These are phyloP conservation scores for Hebeloma cylindrosporum DNA, from an alignment of 768 basidiomycete genomes.

Conservation along the genomic window DNA sequence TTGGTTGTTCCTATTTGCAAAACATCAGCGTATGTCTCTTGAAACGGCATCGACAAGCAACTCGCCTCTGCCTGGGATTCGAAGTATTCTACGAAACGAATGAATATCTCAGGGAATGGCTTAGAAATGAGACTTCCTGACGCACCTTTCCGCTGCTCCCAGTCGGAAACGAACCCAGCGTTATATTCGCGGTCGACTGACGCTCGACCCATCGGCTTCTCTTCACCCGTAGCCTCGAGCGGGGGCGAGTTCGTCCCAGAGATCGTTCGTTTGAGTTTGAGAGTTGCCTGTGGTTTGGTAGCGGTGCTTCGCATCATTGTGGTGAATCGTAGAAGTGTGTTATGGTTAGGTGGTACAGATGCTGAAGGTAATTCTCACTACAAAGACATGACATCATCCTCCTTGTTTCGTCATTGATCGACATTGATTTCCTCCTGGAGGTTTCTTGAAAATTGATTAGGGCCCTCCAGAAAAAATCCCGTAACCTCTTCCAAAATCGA, in stretches of 20 bases:
- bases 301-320: conserved; percentile 1
- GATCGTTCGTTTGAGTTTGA: conserved; percentile 1
- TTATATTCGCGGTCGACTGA: conserved; percentile 32
- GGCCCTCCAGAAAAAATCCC: too few relatives aligned
- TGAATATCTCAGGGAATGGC: not conserved
- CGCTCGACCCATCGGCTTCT: conserved; percentile 48
- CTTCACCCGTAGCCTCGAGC: conserved; percentile 47
- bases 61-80: conserved; percentile 2
- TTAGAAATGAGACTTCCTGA: not conserved
- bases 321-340: not conserved
- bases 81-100: conserved; percentile 6
- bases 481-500: too few relatives aligned
- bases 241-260: conserved; percentile 58
- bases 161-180: conserved; percentile 37
- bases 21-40: not conserved
- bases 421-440: too few relatives aligned
- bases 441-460: too few relatives aligned
- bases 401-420: not conserved
- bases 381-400: not conserved
- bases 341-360: too few relatives aligned
- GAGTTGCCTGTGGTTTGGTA: conserved; percentile 2
- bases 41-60: not conserved
- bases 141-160: conserved; percentile 46
- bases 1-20: not conserved
- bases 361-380: too few relatives aligned